Percentiles rank a stretch among this genome's conserved stretches.
Conservation (phyloP, 176 grass and related monocot species). For the Zea luxurians region DNA sequence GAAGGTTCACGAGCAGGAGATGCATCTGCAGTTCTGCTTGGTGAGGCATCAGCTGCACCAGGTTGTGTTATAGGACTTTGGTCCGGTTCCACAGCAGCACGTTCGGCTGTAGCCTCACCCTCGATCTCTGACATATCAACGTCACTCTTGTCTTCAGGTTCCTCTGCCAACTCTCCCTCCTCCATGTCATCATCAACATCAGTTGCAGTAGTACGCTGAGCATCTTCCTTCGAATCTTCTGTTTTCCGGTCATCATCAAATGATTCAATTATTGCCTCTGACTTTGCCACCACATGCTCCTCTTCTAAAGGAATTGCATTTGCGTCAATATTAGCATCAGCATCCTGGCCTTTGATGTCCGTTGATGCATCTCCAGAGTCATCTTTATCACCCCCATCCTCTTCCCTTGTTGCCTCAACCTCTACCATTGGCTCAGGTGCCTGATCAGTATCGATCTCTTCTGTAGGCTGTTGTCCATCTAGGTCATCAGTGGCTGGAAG, state of each 20-base stretch:
- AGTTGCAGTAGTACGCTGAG: conserved; percentile 38
- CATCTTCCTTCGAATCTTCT: conserved; percentile 55
- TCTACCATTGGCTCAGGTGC: conserved; percentile 40
- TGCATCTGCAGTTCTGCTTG: conserved; percentile 29
- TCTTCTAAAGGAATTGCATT: conserved; percentile 44
- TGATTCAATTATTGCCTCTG: conserved; percentile 36
- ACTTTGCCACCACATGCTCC: conserved; percentile 27
- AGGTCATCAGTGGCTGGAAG: conserved; percentile 38
- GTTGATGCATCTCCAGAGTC: conserved; percentile 49
- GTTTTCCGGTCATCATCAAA: conserved; percentile 51
- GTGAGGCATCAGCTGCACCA: conserved; percentile 49
- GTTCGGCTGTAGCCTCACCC: conserved; percentile 44
- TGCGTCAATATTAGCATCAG: conserved; percentile 47
- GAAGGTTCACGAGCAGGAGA: conserved; percentile 56
- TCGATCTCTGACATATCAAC: conserved; percentile 50
- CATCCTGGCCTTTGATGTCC: conserved; percentile 51
- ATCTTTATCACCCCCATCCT: conserved; percentile 57
- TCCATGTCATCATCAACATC: conserved; percentile 82
- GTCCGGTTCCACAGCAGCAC: conserved; percentile 38
- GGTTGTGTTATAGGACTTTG: conserved; percentile 48
- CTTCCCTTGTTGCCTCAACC: conserved; percentile 49
- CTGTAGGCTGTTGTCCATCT: conserved; percentile 49
- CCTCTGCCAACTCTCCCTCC: conserved; percentile 77
- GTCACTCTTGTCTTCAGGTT: conserved; percentile 63
- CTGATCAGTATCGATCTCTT: conserved; percentile 79